These are phyloP conservation scores for Myxozyma vanderwaltii DNA, from an alignment of 805 yeast genomes.

Conservation along the genomic window DNA sequence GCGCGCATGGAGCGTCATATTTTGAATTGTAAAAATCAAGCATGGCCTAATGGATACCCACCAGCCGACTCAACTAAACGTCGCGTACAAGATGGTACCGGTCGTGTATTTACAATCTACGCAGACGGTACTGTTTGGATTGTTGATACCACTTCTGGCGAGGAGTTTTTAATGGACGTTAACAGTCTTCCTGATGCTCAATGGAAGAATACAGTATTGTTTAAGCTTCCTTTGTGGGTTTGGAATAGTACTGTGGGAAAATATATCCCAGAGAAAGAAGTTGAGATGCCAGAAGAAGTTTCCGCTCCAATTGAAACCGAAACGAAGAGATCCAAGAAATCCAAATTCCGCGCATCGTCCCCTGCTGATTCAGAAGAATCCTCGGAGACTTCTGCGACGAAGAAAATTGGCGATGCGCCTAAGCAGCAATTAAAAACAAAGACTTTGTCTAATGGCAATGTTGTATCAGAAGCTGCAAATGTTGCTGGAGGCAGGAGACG, in stretches of 20 bases:
- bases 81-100: slow-evolving; percentile 20
- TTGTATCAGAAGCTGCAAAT: slow-evolving; percentile 23
- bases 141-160: slow-evolving; percentile 21
- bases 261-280: slow-evolving; percentile 5
- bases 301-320: slow-evolving; percentile 1
- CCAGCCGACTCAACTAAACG: slow-evolving; percentile 34
- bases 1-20: slow-evolving; percentile 50
- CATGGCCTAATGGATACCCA: slow-evolving; percentile 38
- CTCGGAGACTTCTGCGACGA: slow-evolving; percentile 10
- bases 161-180: slow-evolving; percentile 39
- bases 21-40: slow-evolving; percentile 41
- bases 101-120: slow-evolving; percentile 41
- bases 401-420: slow-evolving; percentile 10
- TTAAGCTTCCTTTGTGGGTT: slow-evolving; percentile 36
- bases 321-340: slow-evolving; percentile 4
- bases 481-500: slow-evolving; percentile 34
- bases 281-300: neutral
- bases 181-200: slow-evolving; percentile 41
- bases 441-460: slow-evolving; percentile 18
- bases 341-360: neutral
- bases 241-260: slow-evolving; percentile 31
- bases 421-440: slow-evolving; percentile 6
- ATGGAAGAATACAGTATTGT: slow-evolving; percentile 42
- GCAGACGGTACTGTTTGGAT: slow-evolving; percentile 39
- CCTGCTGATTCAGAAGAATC: neutral